Base-by-base conservation (phyloP, 2,329 filamentous ascomycete species). In the Blastomyces percursus region DNA sequence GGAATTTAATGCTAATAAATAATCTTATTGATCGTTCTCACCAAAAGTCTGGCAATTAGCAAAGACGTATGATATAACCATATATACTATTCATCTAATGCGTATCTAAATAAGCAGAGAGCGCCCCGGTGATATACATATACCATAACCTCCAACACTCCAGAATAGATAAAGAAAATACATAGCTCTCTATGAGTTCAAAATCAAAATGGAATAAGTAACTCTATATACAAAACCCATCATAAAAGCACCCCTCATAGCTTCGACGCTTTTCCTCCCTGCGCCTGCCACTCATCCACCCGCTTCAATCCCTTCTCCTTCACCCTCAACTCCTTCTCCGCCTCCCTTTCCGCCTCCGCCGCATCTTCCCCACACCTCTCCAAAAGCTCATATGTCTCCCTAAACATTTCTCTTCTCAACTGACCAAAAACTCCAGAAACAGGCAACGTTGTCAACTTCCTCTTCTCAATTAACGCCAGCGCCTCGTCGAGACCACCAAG, bases 341-440 rank as follows among this genome's bases (percentile, higher is more conserved):
- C 75, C 68, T 77, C 76, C 69, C 85, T 81, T 65, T 81, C 78
- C 42, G 70, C 71, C 56, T 73, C 71, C 65, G 69, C 69, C 56
- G 76, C 72, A 38, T 79, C 82, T 67, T 80, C 76, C 35, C 75
- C 76, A 62, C 82, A 78, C 2, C 76, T 77, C 62, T 81, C 81
- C 66, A 91, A 72, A 68, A 84, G 77, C 19, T 73, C 80, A 42
- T 91, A 71, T 7, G 84, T 82, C 71, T 88, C 84, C 27, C 84
- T 79, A 73, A 87, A 91, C 84, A 93, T 87, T 76, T 92, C 89
- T 65, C 80, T 77, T 80, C 91, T 93, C 71, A 94, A 76, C 61
- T 80, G 71, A 2, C 87, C 86, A 72, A 91, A 93, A 32, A 89
- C 83, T 12, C 85, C 85, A 42, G 81, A 83, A 66, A 82, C 80